Base-by-base conservation (phyloP, 257 asterid species). In the Penstemon barbatus region DNA sequence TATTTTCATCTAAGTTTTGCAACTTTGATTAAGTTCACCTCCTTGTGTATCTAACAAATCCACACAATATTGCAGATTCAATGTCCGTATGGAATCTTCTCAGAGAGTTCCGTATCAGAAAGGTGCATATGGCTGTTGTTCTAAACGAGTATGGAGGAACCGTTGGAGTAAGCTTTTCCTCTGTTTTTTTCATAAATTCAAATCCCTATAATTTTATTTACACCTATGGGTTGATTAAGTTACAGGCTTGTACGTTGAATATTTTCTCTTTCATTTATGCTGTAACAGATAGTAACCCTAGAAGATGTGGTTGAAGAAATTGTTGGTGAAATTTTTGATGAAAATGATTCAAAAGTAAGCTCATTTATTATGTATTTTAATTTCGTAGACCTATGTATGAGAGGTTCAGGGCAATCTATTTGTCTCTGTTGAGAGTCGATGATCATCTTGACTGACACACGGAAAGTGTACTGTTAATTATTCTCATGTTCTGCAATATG, bases 41-140 rank as follows among this genome's bases (percentile, higher is more conserved):
- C 59, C 66, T 67, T 43, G 7, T 70, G 43, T 67, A 52, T 59
- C 57, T 6, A 38, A 1, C n/a, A 38, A 55, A 46, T 63, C 64
- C 6, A 33, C 72, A 59, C 54, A 68, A 71, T 48, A 57, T 54
- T 86, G 75, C 85, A 94, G 99, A 94, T 91, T 94, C 99, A 63
- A 94, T 94, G 99, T 91, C 97, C 15, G 99, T 94, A 25, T 94
- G 99, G 99, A 94, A 94, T 82, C 98, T 94, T 79, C 97, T 94
- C 41, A 87, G 99, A 79, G 99, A 94, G 80, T 94, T 94, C 85
- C 95, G 99, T 73, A 94, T 94, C 80, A 87, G 99, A 85, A 94
- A 94, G 79, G 97, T 94, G 62, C 98, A 94, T 86, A 94, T 94
- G 97, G 99, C 99, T 71, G 95, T 94, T 79, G 99, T 94, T 76